Conservation (phyloP, 1,284 basidiomycete genomes). For the Sphaerobolus stellatus region DNA sequence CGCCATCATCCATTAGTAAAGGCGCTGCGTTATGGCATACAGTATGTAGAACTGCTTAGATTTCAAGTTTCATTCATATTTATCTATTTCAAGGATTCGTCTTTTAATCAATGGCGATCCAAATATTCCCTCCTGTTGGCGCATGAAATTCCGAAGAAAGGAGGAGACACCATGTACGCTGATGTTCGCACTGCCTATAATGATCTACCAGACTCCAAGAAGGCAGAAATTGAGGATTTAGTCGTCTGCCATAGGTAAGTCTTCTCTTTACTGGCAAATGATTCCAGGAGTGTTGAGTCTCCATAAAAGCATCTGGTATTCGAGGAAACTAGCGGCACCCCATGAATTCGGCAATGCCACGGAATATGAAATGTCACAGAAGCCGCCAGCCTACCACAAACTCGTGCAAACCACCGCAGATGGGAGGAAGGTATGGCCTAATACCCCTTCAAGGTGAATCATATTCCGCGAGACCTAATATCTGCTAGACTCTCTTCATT, state of each 20-base stretch:
- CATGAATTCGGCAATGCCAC: constrained; percentile 23
- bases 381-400: constrained; percentile 25
- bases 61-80: not conserved
- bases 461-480: not conserved
- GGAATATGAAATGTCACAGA: constrained; percentile 21
- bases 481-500: constrained; percentile 26
- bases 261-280: not conserved
- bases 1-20: constrained; percentile 2
- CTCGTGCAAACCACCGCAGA: constrained; percentile 25
- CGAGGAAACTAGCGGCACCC: constrained; percentile 23
- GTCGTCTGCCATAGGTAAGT: constrained; percentile 25
- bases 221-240: constrained; percentile 26
- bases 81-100: constrained; percentile 17
- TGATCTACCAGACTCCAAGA: constrained; percentile 22
- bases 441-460: not conserved
- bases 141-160: constrained; percentile 25
- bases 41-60: not conserved
- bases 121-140: constrained; percentile 30
- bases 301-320: too few relatives aligned
- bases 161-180: constrained; percentile 30
- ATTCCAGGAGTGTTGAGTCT: not conserved
- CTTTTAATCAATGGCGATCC: constrained; percentile 27
- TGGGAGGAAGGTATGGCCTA: constrained; percentile 15
- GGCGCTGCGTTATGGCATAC: constrained; percentile 28
- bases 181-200: constrained; percentile 28